Percentiles rank a stretch among this genome's conserved stretches.
Evolutionary conservation across 2,329 filamentous ascomycete genomes (phyloP).

Genomic region (Cladophialophora bantiana): DNA sequence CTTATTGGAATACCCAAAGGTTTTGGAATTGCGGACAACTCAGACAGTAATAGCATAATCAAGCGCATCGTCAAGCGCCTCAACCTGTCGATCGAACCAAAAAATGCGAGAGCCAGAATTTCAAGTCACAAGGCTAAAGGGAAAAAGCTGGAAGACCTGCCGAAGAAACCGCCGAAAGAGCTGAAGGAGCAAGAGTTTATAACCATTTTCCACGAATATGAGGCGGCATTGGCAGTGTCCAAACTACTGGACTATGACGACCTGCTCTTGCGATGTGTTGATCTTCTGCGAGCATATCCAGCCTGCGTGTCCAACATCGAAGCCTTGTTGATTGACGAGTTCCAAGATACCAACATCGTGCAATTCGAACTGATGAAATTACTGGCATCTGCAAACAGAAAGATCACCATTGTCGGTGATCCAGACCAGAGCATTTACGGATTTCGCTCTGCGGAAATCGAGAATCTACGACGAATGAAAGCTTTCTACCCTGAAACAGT

Average conservation of each 20-base stretch:
- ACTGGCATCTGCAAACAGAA: constrained; percentile 73
- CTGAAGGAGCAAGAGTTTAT: constrained; percentile 70
- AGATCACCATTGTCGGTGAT: constrained; percentile 95
- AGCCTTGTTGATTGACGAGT: constrained; percentile 93
- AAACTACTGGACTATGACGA: constrained; percentile 96
- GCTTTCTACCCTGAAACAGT: constrained; percentile 77
- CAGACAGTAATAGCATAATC: constrained; percentile 79
- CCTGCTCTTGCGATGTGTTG: constrained; percentile 80
- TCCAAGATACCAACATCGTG: constrained; percentile 94
- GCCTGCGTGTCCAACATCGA: constrained; percentile 88
- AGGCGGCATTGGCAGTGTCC: constrained; percentile 73
- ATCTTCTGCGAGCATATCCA: constrained; percentile 76
- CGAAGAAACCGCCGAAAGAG: constrained; percentile 44
- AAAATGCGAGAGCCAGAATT: constrained; percentile 76
- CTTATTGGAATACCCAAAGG: constrained; percentile 80
- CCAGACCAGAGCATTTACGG: constrained; percentile 98
- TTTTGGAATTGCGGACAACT: constrained; percentile 89
- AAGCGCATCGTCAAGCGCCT: constrained; percentile 81
- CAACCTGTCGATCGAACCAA: constrained; percentile 71
- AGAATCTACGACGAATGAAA: constrained; percentile 82
- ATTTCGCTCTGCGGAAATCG: constrained; percentile 90
- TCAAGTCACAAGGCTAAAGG: constrained; percentile 67
- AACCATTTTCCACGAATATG: constrained; percentile 75
- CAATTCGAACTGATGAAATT: constrained; percentile 95
- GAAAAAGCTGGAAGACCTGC: constrained; percentile 53